These are phyloP conservation scores for Cylindrotheca closterium DNA, from an alignment of 108 stramenopile species.

Conservation along the genomic window DNA sequence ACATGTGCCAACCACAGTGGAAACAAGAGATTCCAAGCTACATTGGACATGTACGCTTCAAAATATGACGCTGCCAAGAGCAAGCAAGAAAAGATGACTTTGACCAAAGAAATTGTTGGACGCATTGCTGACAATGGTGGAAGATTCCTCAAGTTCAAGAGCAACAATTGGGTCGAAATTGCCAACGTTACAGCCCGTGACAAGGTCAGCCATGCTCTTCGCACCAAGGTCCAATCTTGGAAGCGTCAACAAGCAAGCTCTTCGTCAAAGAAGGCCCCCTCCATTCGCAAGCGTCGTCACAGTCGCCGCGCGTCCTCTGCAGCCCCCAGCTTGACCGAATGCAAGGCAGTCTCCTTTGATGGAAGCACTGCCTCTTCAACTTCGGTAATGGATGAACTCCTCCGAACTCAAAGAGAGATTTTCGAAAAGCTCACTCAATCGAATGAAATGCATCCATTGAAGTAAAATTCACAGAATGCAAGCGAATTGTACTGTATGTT, in stretches of 20 bases:
- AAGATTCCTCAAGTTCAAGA: constrained; percentile 39
- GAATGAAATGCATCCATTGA: no score
- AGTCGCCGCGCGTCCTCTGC: constrained; percentile 4
- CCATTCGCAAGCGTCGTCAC: background rate
- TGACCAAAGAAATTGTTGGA: constrained; percentile 44
- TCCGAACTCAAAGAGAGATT: constrained; percentile 17
- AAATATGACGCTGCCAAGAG: constrained; percentile 26
- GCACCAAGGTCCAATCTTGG: constrained; percentile 39
- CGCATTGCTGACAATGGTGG: constrained; percentile 18
- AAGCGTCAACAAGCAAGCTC: constrained; percentile 18
- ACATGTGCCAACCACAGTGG: constrained; percentile 34
- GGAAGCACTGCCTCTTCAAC: constrained; percentile 13
- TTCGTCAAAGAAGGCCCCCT: background rate
- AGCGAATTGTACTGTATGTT: no score
- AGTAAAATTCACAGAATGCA: no score
- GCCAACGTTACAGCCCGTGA: constrained; percentile 40
- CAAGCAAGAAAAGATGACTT: constrained; percentile 49
- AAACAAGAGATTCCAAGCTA: constrained; percentile 24
- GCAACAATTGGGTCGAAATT: constrained; percentile 41
- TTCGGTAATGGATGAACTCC: constrained; percentile 21
- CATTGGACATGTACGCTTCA: constrained; percentile 22
- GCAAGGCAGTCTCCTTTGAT: constrained; percentile 20
- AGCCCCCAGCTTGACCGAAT: background rate
- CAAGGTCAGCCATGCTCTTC: constrained; percentile 47
- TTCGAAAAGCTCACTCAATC: constrained; percentile 8